Base-by-base conservation (phyloP, 768 basidiomycete genomes). In the Steccherinum ochraceum region DNA sequence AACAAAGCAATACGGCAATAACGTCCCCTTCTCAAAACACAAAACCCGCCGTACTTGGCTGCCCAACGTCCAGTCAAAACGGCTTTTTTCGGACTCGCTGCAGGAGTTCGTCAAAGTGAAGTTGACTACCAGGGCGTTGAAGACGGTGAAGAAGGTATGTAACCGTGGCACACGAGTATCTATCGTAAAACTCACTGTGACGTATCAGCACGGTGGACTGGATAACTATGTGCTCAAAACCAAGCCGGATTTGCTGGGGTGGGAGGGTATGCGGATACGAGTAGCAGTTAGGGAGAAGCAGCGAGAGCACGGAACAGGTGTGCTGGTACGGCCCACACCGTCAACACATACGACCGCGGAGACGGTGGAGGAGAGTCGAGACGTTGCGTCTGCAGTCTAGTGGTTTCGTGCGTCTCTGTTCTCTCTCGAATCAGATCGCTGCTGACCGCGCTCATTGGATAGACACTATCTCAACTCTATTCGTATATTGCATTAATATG, bases 31-130 rank as follows among this genome's bases (percentile, higher is more conserved):
- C 67, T 93, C 91, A 20, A 84, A 85, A 64, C 79, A 86, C 64
- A 93, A 93, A 72, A 93, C 93, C 21, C 83, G 87, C 46, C 75
- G 92, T 39, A 78, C 85, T 41, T 94, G 92, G 92, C 72, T 91
- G 11, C 92, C 92, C 27, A 94, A 94, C 67, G 76, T 92, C 20
- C 90, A 93, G 57, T 71, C 72, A 46, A 92, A 93, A 67, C 78
- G 82, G 1, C 58, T 93, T 42, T 77, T 71, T 56, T 91, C 87
- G 12, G 83, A 86, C 12, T 67, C 79, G 5, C 67, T 92, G 27
- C 79, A 76, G 24, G 65, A 74, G 46, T 70, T 70, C 41, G 61
- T 94, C 3, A 72, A 73, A 46, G 69, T 92, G 23, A 89, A 89
- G 60, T 66, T 93, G 48, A 89, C 90, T 1, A 80, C 86, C 24